phyloP scores from a whole-genome alignment of 768 basidiomycete species.

The Neoboletus brunneissimus region DNA sequence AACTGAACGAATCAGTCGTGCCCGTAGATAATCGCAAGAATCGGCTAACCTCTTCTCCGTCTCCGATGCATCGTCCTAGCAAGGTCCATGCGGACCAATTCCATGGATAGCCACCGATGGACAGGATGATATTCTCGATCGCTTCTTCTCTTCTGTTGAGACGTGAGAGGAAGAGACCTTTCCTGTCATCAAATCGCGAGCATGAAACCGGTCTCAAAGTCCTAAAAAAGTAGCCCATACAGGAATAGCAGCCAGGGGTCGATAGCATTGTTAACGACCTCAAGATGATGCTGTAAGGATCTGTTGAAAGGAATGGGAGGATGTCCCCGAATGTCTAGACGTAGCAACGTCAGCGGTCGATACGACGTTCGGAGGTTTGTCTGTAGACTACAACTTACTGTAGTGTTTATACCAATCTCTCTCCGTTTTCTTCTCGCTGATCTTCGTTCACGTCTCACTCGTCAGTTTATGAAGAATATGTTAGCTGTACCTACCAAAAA shows the following conservation, averaged over 20 bases:
- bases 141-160: slow-evolving; percentile 81
- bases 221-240: slow-evolving; percentile 36
- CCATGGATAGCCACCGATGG: slow-evolving; percentile 79
- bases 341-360: slow-evolving; percentile 1
- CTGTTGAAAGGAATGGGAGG: slow-evolving; percentile 64
- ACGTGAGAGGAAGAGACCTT: slow-evolving; percentile 79
- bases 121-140: slow-evolving; percentile 73
- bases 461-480: slow-evolving; percentile 4
- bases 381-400: slow-evolving; percentile 42
- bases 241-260: slow-evolving; percentile 87
- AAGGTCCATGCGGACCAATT: slow-evolving; percentile 95
- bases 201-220: not conserved
- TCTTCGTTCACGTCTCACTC: slow-evolving; percentile 41
- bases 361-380: not conserved
- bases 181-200: slow-evolving; percentile 44
- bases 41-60: slow-evolving; percentile 74
- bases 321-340: slow-evolving; percentile 64
- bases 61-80: slow-evolving; percentile 73
- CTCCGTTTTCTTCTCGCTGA: slow-evolving; percentile 77
- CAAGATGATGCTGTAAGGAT: slow-evolving; percentile 55
- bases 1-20: slow-evolving; percentile 34
- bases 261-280: slow-evolving; percentile 49
- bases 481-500: slow-evolving; percentile 66
- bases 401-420: slow-evolving; percentile 84
- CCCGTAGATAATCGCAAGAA: not conserved